These are phyloP conservation scores for Zygosaccharomyces lentus DNA, from an alignment of 805 yeast genomes.

Conservation along the genomic window DNA sequence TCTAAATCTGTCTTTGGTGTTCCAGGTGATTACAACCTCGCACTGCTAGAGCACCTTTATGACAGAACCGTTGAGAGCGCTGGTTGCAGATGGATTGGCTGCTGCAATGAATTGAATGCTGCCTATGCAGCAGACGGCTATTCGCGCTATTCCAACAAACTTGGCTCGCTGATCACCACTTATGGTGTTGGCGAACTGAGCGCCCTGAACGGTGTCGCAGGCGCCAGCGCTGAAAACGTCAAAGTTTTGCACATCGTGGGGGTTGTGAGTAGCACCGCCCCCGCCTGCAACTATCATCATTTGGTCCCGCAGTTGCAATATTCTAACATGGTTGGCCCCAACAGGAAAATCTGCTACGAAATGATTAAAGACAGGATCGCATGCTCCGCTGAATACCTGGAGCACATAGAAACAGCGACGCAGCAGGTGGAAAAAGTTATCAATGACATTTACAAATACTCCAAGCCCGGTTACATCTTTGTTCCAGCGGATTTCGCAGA, in stretches of 20 bases:
- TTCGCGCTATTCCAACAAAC: conserved; percentile 47
- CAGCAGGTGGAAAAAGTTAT: conserved; percentile 66
- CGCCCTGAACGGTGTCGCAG: conserved; percentile 78
- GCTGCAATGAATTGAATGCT: conserved; percentile 84
- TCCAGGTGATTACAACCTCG: conserved; percentile 73
- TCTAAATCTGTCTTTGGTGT: conserved; percentile 67
- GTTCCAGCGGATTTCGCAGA: conserved; percentile 70
- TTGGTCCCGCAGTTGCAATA: conserved; percentile 48
- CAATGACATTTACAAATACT: conserved; percentile 46
- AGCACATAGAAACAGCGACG: conserved; percentile 42
- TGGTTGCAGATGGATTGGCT: conserved; percentile 61
- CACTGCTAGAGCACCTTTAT: conserved; percentile 64
- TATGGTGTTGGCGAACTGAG: conserved; percentile 81
- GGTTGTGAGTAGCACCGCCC: conserved; percentile 9
- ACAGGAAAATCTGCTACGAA: conserved; percentile 62
- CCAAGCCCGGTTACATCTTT: conserved; percentile 79
- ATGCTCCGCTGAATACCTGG: conserved; percentile 51
- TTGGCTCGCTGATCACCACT: conserved; percentile 40
- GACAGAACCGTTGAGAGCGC: conserved; percentile 25
- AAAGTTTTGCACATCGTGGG: conserved; percentile 75
- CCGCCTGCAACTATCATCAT: conserved; percentile 49
- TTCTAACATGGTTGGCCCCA: conserved; percentile 47
- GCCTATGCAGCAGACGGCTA: conserved; percentile 92
- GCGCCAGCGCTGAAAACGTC: conserved; percentile 77
- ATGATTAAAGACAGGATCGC: conserved; percentile 54